Base-by-base conservation (phyloP, 2,329 filamentous ascomycete species). In the Pleurostoma richardsiae region DNA sequence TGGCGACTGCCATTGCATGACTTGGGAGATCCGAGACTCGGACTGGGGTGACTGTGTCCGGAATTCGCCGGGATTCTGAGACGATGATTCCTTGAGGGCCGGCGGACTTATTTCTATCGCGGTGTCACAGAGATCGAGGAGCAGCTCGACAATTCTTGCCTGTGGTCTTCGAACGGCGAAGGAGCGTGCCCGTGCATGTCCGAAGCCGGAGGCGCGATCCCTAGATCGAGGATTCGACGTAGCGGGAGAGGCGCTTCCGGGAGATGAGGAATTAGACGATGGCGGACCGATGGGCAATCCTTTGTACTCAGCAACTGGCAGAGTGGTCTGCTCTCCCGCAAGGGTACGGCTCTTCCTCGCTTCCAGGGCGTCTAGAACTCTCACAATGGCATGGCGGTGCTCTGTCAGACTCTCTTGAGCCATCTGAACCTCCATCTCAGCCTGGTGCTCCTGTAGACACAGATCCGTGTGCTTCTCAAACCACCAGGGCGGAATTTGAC, bases 391-490 rank as follows among this genome's bases (percentile, higher is more conserved):
- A 65, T 96, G 91, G 5, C 94, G 86, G 67, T 99, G 94, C 60
- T 99, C 94, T 5, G 85, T 87, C 42, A 99, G 73, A 52, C 82
- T 90, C 61, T 99, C 94, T 60, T 99, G 94, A 5, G 91, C 83
- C 75, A 97, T 86, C 63, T 99, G 92, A 4, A 99, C 90, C 57
- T 97, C 92, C 88, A 96, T 95, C 64, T 99, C 94, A 1, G 94
- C 92, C 44, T 88, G 85, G 62, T 99, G 94, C 63, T 99, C 94
- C 63, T 97, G 91, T 46, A 96, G 74, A 61, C 94, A 99, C 26
- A 97, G 73, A 59, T 99, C 95, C 2, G 92, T 96, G 64, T 99
- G 94, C 66, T 97, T 99, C 68, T 99, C 94, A 57, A 99, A 99
- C 95, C 94, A 99, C 94, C 94, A 99, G 1, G 92, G 90, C 4